Evolutionary conservation across 306 rosid species (phyloP), one percentile per base, ranked within the genome.

Genomic region (Cajanus cajan): DNA sequence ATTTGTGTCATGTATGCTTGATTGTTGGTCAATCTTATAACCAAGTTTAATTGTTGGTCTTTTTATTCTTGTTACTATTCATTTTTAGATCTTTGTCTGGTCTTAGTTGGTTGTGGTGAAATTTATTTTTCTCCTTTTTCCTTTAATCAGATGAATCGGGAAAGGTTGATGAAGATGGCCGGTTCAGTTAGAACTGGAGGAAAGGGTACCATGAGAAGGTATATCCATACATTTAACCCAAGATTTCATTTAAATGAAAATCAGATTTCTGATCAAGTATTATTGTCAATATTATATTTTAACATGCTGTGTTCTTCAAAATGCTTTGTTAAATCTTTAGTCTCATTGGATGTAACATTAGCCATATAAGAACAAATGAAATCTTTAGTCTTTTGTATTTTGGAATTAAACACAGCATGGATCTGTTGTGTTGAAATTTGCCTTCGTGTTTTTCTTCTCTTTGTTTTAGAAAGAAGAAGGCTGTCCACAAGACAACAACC

Each of bases 151-250:
- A 94, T 94, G 98, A 88, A 94, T 92, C 24, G 85, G 71, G 92
- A 88, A 40, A 94, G 59, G 82, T 91, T 94, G 78, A 89, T 82
- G 89, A 91, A 90, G 89, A 94, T 94, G 98, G 98, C 97, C 2
- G 93, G 98, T 91, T 93, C 98, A 0, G 98, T 94, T 33, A 88
- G 98, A 85, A 94, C 98, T 18, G 98, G 98, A 65, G 98, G 98
- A 65, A 94, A 94, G 86, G 98, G 98, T 80, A 94, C 97, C 40
- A 21, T 94, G 86, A 90, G 98, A 85, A 94, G 98, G 98, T 94
- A 69, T 31, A 48, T 63, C 43, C 43, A 57, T 50, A 5, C 36
- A 2, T 70, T 19, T 19, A 67, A 41, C 13, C 11, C 7, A 2
- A 0, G 9, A 40, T 37, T 44, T 28, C 28, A 28, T 57, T 14